Percentiles rank a stretch among this genome's conserved stretches.
phyloP scores from a whole-genome alignment of 2,329 filamentous ascomycete genomes.

The Macrophomina pseudophaseolina region DNA sequence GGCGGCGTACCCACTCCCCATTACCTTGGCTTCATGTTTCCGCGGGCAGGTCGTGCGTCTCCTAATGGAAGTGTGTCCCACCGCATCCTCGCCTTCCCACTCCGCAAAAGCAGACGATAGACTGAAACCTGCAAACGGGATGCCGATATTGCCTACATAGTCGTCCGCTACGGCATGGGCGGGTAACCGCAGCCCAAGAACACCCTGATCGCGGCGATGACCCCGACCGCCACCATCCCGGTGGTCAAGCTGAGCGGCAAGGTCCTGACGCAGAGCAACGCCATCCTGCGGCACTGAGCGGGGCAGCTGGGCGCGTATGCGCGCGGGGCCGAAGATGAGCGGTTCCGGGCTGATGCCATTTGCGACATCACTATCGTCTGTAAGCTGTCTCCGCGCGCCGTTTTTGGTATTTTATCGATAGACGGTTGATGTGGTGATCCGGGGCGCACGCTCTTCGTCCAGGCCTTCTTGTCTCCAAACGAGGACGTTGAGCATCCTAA shows the following conservation, averaged over 20 bases:
- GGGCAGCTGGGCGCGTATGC: constrained; percentile 37
- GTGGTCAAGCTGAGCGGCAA: constrained; percentile 37
- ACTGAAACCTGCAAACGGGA: constrained; percentile 29
- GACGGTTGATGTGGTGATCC: too few species aligned
- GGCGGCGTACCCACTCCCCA: constrained; percentile 41
- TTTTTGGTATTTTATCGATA: too few species aligned
- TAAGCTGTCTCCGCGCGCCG: background rate
- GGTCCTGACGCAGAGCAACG: constrained; percentile 41
- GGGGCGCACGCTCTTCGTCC: too few species aligned
- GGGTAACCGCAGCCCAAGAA: constrained; percentile 38
- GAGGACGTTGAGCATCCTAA: too few species aligned
- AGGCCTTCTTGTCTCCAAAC: too few species aligned
- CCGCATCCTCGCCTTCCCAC: too few species aligned
- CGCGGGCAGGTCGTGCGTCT: constrained; percentile 39
- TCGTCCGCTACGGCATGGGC: constrained; percentile 38
- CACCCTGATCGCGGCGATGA: constrained; percentile 33
- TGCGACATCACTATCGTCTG: constrained; percentile 40
- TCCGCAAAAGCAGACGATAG: too few species aligned
- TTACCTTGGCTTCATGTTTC: constrained; percentile 41
- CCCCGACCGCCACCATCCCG: constrained; percentile 35
- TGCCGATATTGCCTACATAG: constrained; percentile 38
- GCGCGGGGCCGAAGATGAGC: constrained; percentile 38
- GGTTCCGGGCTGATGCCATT: constrained; percentile 40
- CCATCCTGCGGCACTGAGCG: constrained; percentile 39
- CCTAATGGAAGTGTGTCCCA: constrained; percentile 24